Evolutionary conservation across 345 rosid genomes (phyloP), one percentile per base, ranked within the genome.

Genomic region (Pistacia atlantica): DNA sequence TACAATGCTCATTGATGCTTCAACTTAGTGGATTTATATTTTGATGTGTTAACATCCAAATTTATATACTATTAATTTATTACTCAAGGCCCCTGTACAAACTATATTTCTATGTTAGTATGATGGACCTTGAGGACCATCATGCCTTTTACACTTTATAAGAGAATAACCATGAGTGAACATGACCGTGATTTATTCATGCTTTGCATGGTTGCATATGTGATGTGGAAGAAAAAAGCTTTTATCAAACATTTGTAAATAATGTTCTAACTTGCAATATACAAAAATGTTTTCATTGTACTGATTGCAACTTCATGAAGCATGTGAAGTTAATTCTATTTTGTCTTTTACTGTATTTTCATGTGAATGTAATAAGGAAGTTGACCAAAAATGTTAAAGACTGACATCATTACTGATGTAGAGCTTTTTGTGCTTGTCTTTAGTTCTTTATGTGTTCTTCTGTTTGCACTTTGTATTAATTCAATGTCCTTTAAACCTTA

Each of bases 1-100:
- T 96, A 88, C 25, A 51, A 71, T 33, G 35, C 28, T 56, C 35
- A 28, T 45, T 11, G 57, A 59, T 22, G 49, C 56, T 45, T 52
- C 65, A 17, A 65, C 73, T 74, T 55, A 37, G 45, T 22, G 37
- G 20, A 35, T 60, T 51, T 73, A 11, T 12, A 6, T 64, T 42
- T 37, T n/a, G 46, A 33, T 73, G 60, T 37, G 57, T 25, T 25
- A 42, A 42, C 45, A 42, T 42, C 45, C 35, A 58, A 58, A 69
- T 18, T 63, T 61, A 48, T 11, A 35, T 67, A 31, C 57, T 73
- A 37, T 42, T n/a, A 4, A 49, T 68, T 16, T 4, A 73, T 5
- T 72, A 62, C 8, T 5, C 3, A 31, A 37, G n/a, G 22, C 8
- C 4, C 75, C n/a, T 20, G 11, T 22, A 49, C 33, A 63, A 67